Evolutionary conservation across 164 flowering plant genomes (phyloP), one percentile per base, ranked within the genome.

Genomic region (Vitis rotundifolia): DNA sequence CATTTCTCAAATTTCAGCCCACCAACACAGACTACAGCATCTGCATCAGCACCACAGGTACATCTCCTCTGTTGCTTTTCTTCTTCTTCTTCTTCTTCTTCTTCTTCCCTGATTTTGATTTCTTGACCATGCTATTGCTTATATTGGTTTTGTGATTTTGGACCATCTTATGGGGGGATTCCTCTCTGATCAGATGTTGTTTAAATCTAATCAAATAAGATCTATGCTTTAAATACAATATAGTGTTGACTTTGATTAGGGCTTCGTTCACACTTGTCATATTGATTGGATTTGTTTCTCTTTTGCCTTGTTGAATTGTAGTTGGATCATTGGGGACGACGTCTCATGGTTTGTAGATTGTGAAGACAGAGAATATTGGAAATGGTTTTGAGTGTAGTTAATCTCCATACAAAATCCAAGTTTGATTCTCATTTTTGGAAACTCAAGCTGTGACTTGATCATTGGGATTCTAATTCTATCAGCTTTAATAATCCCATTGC

Each of bases 291-390:
- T 19, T 22, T 16, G 59, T 57, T 57, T n/a, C 9, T 16, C 28
- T 57, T 22, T 57, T 37, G 44, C 44, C 59, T 5, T 57, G 1
- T 19, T 16, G 8, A 16, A 10, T 8, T 63, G 47, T 67, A 67
- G 75, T 62, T 73, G 75, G 75, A 61, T 73, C 10, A 28, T 55
- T 61, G 56, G 70, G 59, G 75, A 72, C 22, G 75, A 66, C 37
- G 60, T 71, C 15, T 65, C 75, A 12, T 59, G 53, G 66, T 53
- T 56, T 13, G 44, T 10, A 5, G 11, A 37, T 44, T 67, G 67
- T n/a, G 11, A 8, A 3, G 59, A 10, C 9, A n/a, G 26, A 19
- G 9, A 7, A 8, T 18, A 19, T 57, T 57, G 10, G 28, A 16
- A n/a, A 18, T 19, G 26, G 26, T 16, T 57, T 9, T 19, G 26